phyloP scores from a whole-genome alignment of 2,329 filamentous ascomycete species.

The Pseudocercospora pini-densiflorae region DNA sequence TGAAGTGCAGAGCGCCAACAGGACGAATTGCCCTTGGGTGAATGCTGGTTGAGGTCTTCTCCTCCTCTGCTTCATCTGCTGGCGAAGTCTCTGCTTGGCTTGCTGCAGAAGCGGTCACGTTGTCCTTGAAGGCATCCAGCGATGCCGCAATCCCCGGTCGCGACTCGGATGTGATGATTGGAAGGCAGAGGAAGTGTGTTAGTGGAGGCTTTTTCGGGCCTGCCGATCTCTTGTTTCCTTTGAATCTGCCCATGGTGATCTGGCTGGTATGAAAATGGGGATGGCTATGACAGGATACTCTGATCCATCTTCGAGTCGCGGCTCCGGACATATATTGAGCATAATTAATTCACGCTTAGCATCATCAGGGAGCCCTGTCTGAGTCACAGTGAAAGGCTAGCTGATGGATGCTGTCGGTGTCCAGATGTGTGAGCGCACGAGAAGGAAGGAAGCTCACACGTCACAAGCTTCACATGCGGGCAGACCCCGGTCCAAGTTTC shows the following conservation, averaged over 20 bases:
- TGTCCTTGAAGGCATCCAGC: constrained; percentile 64
- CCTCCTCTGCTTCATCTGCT: not conserved
- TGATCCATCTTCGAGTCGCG: not conserved
- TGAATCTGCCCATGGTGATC: constrained; percentile 5
- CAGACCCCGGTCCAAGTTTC: not conserved
- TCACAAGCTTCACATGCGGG: not conserved
- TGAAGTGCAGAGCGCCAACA: constrained; percentile 80
- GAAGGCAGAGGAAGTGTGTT: constrained; percentile 78
- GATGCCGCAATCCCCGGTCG: constrained; percentile 67
- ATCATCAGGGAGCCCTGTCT: not conserved
- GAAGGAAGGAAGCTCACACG: not conserved
- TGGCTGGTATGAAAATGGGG: not conserved
- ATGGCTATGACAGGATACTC: not conserved
- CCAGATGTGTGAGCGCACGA: not conserved
- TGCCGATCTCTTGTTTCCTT: constrained; percentile 11
- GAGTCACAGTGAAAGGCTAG: not conserved
- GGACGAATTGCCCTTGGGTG: constrained; percentile 69
- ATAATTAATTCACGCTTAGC: not conserved
- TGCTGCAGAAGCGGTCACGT: constrained; percentile 46
- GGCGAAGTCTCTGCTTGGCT: not conserved
- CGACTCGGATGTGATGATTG: constrained; percentile 67
- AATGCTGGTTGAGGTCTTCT: constrained; percentile 14
- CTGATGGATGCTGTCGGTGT: not conserved
- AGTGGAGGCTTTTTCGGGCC: constrained; percentile 50
- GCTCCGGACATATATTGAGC: not conserved